Conservation (phyloP, 31 red algal genomes). For the Porphyra umbilicalis region DNA sequence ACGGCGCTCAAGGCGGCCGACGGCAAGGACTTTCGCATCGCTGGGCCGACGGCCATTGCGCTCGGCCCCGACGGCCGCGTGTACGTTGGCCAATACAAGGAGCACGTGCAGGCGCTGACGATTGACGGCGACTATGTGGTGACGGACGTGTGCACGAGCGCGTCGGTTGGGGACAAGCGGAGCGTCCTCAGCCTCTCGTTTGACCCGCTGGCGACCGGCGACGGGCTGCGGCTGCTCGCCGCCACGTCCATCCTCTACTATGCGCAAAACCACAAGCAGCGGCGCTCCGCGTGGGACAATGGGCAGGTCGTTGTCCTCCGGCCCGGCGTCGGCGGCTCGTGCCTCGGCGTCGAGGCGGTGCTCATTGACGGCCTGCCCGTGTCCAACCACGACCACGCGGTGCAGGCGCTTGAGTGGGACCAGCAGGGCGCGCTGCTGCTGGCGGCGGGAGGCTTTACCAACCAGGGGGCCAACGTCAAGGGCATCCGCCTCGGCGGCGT, state of each 20-base stretch:
- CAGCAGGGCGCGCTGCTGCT: conserved; percentile 21
- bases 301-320: conserved; percentile 12
- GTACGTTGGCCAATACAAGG: conserved; percentile 19
- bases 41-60: too few species aligned
- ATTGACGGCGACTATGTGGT: conserved; percentile 27
- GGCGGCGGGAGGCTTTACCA: conserved; percentile 13
- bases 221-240: conserved; percentile 20
- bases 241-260: conserved; percentile 17
- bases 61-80: conserved; percentile 24
- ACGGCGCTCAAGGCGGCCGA: too few species aligned
- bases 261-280: conserved; percentile 14
- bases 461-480: conserved; percentile 22
- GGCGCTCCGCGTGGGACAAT: conserved; percentile 18
- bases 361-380: conserved; percentile 31
- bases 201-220: conserved; percentile 13
- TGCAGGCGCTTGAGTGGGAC: conserved; percentile 14
- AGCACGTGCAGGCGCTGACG: conserved; percentile 12
- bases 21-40: too few species aligned
- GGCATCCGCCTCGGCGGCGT: conserved; percentile 28
- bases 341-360: too few species aligned
- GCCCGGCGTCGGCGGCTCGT: conserved; percentile 8
- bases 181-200: conserved; percentile 18
- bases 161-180: conserved; percentile 16
- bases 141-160: conserved; percentile 16
- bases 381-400: conserved; percentile 39